phyloP scores from a whole-genome alignment of 805 yeast species.

The Ogataea thermomethanolica region DNA sequence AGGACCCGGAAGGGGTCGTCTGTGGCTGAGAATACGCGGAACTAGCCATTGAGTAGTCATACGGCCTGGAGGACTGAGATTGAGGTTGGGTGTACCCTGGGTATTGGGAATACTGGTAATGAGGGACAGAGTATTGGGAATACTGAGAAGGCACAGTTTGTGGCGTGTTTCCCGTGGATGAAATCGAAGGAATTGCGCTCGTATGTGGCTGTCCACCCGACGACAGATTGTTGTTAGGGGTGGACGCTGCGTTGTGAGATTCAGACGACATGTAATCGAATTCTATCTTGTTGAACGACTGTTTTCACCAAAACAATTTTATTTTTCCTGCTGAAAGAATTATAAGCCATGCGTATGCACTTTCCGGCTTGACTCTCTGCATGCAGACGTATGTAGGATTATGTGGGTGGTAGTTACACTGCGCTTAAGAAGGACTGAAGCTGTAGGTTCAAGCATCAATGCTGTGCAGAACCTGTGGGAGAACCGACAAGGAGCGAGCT shows the following conservation, averaged over 20 bases:
- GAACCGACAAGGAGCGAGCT: neutral
- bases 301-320: slow-evolving; percentile 3
- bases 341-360: slow-evolving; percentile 18
- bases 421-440: slow-evolving; percentile 2
- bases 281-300: slow-evolving; percentile 1
- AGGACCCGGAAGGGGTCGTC: slow-evolving; percentile 12
- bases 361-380: slow-evolving; percentile 15
- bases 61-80: slow-evolving; percentile 17
- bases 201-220: slow-evolving; percentile 14
- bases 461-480: slow-evolving; percentile 10
- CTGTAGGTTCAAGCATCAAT: slow-evolving; percentile 7
- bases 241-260: slow-evolving; percentile 17
- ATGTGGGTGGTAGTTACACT: slow-evolving; percentile 8
- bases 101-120: slow-evolving; percentile 20
- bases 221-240: slow-evolving; percentile 13
- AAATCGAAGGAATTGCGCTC: slow-evolving; percentile 16
- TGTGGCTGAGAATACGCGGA: slow-evolving; percentile 17
- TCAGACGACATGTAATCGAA: slow-evolving; percentile 18
- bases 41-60: slow-evolving; percentile 16
- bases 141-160: slow-evolving; percentile 17
- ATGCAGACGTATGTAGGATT: slow-evolving; percentile 17
- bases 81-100: slow-evolving; percentile 17
- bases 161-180: slow-evolving; percentile 12
- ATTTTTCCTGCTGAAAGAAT: slow-evolving; percentile 14
- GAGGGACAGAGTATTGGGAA: slow-evolving; percentile 21